Evolutionary conservation across 352 stramenopile species (phyloP), one percentile per base, ranked within the genome.

Genomic region (Pythium biforme): DNA sequence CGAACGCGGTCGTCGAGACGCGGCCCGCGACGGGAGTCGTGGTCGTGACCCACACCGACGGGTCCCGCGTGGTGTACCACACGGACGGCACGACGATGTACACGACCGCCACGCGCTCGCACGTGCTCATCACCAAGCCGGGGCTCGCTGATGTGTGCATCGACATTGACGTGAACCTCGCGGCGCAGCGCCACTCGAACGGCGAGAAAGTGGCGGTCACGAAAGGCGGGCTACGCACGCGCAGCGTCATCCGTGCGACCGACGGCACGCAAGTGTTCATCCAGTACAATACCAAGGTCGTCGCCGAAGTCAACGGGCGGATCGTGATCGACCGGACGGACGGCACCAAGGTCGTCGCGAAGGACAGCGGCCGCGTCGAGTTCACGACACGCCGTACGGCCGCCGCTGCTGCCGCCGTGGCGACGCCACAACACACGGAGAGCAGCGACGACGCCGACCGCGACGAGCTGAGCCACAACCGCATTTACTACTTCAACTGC

Each of bases 401-500:
- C 27, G 6, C n/a, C n/a, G n/a, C n/a, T n/a, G n/a, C 68, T 1
- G 52, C 55, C 12, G 20, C 4, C n/a, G 29, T 12, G 15, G n/a
- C 29, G 14, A 29, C 15, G 17, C 4, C 12, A 4, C 37, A 43
- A 4, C 41, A 54, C 23, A 20, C 48, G 17, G 61, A 76, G 39
- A 55, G 69, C 23, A 51, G 69, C 50, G 83, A 90, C 31, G 75
- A 89, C 48, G 74, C 80, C n/a, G 81, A 90, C 52, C 65, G 74
- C 34, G 70, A 90, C 47, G 69, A 80, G 27, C 81, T 80, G 31
- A 86, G 33, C 47, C 68, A 89, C 59, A 89, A 78, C 46, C 70
- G 77, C 15, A 73, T 89, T 2, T 94, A 90, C 68, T 92, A 89
- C 65, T 92, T 92, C 45, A 81, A 91, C 62, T 88, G 76, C 15